Conservation (phyloP, 2,329 filamentous ascomycete genomes). For the Trichoderma citrinoviride region DNA sequence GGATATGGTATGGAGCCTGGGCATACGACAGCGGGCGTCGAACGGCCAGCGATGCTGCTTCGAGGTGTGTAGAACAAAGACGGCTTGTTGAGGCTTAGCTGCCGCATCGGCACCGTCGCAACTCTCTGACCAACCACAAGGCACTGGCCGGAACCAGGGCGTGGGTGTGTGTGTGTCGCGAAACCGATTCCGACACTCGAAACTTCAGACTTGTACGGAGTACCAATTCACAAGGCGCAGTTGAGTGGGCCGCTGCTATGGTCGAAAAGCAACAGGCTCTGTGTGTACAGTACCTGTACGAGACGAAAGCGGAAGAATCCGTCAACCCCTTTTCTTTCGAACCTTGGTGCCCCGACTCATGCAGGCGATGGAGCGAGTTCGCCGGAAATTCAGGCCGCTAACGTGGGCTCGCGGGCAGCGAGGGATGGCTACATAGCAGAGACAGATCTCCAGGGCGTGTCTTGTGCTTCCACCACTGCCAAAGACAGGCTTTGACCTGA, state of each 20-base stretch:
- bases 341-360: constrained; percentile 9
- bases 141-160: background rate
- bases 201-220: background rate
- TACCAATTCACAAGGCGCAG: background rate
- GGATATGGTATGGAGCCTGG: background rate
- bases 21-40: background rate
- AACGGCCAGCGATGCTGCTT: background rate
- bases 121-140: background rate
- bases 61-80: background rate
- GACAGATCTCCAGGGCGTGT: background rate
- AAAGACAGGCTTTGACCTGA: background rate
- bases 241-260: background rate
- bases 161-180: background rate
- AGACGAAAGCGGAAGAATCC: background rate
- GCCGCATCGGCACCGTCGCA: constrained; percentile 1
- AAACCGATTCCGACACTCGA: background rate
- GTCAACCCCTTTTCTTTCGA: background rate
- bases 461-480: background rate
- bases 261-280: background rate
- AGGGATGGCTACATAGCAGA: background rate
- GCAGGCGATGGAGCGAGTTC: background rate
- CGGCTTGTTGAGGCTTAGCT: background rate
- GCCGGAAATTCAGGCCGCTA: constrained; percentile 13
- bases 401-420: background rate
- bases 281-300: background rate